Conservation (phyloP, 2,329 filamentous ascomycete species). For the Phaeomoniella chlamydospora region DNA sequence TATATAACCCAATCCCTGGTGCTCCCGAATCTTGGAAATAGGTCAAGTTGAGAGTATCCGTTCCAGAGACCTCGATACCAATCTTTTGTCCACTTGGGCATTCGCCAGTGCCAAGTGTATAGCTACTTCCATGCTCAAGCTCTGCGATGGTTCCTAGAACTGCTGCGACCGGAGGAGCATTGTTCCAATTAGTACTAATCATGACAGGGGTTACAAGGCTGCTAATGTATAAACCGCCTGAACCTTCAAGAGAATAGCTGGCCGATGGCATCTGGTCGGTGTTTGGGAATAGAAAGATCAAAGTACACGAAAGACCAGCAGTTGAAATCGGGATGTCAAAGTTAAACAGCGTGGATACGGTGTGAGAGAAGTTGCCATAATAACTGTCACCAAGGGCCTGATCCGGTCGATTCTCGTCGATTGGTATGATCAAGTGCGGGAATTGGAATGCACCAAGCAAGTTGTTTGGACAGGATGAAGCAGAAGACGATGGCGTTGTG, state of each 20-base stretch:
- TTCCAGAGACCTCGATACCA: constrained; percentile 35
- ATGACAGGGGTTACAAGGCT: constrained; percentile 30
- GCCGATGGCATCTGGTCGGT: constrained; percentile 42
- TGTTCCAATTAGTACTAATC: constrained; percentile 37
- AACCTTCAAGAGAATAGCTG: constrained; percentile 38
- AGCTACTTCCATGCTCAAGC: constrained; percentile 38
- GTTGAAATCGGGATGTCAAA: constrained; percentile 47
- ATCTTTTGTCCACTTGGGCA: constrained; percentile 41
- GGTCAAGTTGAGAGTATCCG: constrained; percentile 32
- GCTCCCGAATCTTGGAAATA: constrained; percentile 52
- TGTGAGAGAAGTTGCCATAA: constrained; percentile 39
- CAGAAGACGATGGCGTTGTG: constrained; percentile 1
- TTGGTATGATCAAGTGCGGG: constrained; percentile 47
- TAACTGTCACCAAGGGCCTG: constrained; percentile 36
- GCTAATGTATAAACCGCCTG: constrained; percentile 37
- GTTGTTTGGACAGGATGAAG: background rate
- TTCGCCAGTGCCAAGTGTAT: constrained; percentile 35
- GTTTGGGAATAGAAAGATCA: constrained; percentile 50
- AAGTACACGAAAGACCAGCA: constrained; percentile 41
- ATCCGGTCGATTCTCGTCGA: constrained; percentile 39
- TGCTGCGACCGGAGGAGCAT: constrained; percentile 27
- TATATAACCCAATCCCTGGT: constrained; percentile 9
- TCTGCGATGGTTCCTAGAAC: constrained; percentile 25
- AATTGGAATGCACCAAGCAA: constrained; percentile 28
- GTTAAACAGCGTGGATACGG: constrained; percentile 48